A percentile compares a stretch with the other conserved stretches of the same genome.
phyloP scores from a whole-genome alignment of 75 land plant species.

The Adiantum capillusveneris region DNA sequence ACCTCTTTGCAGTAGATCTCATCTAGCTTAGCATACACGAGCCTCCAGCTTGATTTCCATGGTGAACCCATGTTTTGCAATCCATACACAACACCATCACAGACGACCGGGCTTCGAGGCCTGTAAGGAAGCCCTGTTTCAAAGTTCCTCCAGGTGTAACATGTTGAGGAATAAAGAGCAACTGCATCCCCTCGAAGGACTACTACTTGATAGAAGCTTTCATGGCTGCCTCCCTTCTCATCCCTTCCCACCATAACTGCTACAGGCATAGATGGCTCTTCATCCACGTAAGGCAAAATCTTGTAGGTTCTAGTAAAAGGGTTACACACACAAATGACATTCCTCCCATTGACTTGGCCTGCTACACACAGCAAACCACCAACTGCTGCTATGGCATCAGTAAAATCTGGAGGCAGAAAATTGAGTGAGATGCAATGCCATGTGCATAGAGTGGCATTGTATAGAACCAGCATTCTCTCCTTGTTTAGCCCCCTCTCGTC shows the following conservation, averaged over 20 bases:
- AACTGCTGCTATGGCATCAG: slow-evolving; percentile 25
- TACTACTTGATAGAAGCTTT: slow-evolving; percentile 1
- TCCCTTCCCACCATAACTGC: slow-evolving; percentile 1
- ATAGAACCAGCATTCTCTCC: slow-evolving; percentile 15
- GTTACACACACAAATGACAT: slow-evolving; percentile 37
- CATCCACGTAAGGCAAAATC: slow-evolving; percentile 18
- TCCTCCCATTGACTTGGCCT: slow-evolving; percentile 17
- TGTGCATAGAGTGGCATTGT: slow-evolving; percentile 22
- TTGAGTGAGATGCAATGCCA: slow-evolving; percentile 34
- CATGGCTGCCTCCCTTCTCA: not conserved
- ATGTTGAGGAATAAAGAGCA: slow-evolving; percentile 12
- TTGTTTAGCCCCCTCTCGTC: not conserved
- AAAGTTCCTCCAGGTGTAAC: slow-evolving; percentile 18
- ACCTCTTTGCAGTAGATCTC: slow-evolving; percentile 1
- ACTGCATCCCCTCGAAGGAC: slow-evolving; percentile 8
- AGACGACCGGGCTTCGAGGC: slow-evolving; percentile 44
- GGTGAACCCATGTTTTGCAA: slow-evolving; percentile 58
- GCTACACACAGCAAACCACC: slow-evolving; percentile 36
- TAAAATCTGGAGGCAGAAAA: slow-evolving; percentile 27
- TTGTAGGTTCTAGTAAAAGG: slow-evolving; percentile 30
- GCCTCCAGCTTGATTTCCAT: slow-evolving; percentile 58
- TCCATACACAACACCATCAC: slow-evolving; percentile 25
- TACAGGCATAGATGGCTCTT: slow-evolving; percentile 1
- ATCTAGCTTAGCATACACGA: slow-evolving; percentile 20
- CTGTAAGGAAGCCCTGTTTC: slow-evolving; percentile 29